A percentile compares a stretch with the other conserved stretches of the same genome.
Conservation (phyloP, 257 asterid genomes). For the Jaltomata sinuosa region DNA sequence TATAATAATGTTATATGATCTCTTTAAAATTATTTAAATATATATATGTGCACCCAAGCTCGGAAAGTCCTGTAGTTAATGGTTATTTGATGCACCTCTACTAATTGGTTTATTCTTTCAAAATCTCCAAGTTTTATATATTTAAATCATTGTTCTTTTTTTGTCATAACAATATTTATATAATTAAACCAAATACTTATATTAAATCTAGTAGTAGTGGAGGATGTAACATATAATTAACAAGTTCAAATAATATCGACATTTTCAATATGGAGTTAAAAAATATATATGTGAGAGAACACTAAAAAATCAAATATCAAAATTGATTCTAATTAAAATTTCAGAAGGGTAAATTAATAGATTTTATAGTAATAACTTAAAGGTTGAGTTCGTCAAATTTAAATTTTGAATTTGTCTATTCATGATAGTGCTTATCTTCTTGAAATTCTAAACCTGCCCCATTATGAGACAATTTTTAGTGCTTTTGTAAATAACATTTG, state of each 20-base stretch:
- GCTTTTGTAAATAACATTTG: slow-evolving; percentile 38
- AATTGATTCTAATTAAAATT: no score
- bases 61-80: background rate
- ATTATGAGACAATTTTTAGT: slow-evolving; percentile 13
- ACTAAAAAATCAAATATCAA: background rate
- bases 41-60: background rate
- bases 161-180: background rate
- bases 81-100: background rate
- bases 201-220: background rate
- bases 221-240: background rate
- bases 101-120: background rate
- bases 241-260: background rate
- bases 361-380: background rate
- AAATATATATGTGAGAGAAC: background rate
- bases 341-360: background rate
- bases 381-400: background rate
- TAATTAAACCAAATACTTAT: background rate
- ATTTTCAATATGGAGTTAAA: background rate
- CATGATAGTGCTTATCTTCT: background rate
- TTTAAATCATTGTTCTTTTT: background rate
- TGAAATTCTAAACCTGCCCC: background rate
- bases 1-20: background rate
- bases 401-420: background rate
- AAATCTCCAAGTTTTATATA: background rate
- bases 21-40: background rate